phyloP scores from a whole-genome alignment of 192 early-diverging fungal species.

The Linnemannia schmuckeri region DNA sequence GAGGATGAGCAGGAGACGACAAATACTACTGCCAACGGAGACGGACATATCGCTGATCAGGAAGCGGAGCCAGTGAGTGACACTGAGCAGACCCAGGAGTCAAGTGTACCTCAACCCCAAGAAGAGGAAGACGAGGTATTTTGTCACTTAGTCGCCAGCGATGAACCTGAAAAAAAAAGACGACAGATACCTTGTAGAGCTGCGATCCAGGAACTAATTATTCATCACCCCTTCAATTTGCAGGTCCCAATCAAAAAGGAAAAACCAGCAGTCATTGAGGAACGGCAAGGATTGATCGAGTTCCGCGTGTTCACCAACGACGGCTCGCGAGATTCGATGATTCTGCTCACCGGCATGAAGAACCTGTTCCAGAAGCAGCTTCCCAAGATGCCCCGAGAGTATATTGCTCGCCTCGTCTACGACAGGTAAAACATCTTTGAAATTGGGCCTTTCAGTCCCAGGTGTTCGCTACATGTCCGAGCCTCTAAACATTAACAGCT shows the following conservation, averaged over 20 bases:
- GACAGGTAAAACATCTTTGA: slow-evolving; percentile 71
- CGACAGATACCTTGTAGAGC: background rate
- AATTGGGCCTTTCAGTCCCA: no score
- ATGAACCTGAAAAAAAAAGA: background rate
- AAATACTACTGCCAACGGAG: slow-evolving; percentile 7
- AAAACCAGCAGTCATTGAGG: slow-evolving; percentile 75
- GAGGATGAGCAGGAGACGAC: slow-evolving; percentile 46
- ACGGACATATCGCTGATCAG: slow-evolving; percentile 24
- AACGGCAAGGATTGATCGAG: slow-evolving; percentile 74
- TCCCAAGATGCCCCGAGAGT: slow-evolving; percentile 99
- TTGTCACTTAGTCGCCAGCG: background rate
- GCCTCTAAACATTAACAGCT: background rate
- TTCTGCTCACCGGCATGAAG: slow-evolving; percentile 92
- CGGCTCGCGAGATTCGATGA: slow-evolving; percentile 82
- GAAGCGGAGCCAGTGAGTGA: slow-evolving; percentile 7
- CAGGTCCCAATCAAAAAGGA: slow-evolving; percentile 60
- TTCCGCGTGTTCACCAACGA: slow-evolving; percentile 89
- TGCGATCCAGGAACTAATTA: background rate
- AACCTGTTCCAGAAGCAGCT: slow-evolving; percentile 97
- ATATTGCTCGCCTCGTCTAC: slow-evolving; percentile 96
- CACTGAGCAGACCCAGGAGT: slow-evolving; percentile 1
- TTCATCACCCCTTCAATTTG: background rate
- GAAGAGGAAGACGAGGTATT: slow-evolving; percentile 50
- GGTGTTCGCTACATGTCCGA: background rate
- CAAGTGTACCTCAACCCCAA: slow-evolving; percentile 46